Evolutionary conservation across 371 early-diverging fungal genomes (phyloP).

Genomic region (Lichtheimia ramosa): DNA sequence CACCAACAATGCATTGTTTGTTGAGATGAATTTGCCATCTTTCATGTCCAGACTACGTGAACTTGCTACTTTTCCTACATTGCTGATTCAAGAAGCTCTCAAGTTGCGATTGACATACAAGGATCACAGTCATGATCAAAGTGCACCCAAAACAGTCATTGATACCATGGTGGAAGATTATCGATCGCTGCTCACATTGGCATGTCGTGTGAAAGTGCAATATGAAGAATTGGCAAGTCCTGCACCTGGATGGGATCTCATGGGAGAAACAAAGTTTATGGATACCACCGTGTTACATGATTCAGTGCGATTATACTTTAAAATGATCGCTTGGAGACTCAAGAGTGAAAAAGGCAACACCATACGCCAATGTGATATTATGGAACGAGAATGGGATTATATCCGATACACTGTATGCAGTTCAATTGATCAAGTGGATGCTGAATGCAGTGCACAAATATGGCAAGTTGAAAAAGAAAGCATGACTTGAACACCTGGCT

Average conservation of each 20-base stretch:
- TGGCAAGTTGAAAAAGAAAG: slow-evolving; percentile 46
- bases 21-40: slow-evolving; percentile 69
- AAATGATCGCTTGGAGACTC: slow-evolving; percentile 73
- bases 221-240: slow-evolving; percentile 64
- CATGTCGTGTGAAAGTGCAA: slow-evolving; percentile 71
- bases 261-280: slow-evolving; percentile 50
- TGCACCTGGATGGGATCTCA: slow-evolving; percentile 71
- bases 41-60: slow-evolving; percentile 63
- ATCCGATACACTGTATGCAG: slow-evolving; percentile 61
- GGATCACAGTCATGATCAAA: slow-evolving; percentile 53
- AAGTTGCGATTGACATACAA: slow-evolving; percentile 75
- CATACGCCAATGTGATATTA: slow-evolving; percentile 72
- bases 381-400: slow-evolving; percentile 84
- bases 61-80: slow-evolving; percentile 77
- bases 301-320: slow-evolving; percentile 76
- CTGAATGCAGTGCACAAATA: slow-evolving; percentile 75
- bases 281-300: slow-evolving; percentile 66
- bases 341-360: slow-evolving; percentile 55
- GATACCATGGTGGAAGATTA: slow-evolving; percentile 84
- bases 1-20: slow-evolving; percentile 59
- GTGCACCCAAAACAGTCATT: slow-evolving; percentile 66
- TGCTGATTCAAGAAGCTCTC: slow-evolving; percentile 76
- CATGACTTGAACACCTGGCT: too few relatives aligned
- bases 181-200: slow-evolving; percentile 67
- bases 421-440: slow-evolving; percentile 68